Base-by-base conservation (phyloP, 1,139 yeast species). In the Lodderomyces oxycetoniae region DNA sequence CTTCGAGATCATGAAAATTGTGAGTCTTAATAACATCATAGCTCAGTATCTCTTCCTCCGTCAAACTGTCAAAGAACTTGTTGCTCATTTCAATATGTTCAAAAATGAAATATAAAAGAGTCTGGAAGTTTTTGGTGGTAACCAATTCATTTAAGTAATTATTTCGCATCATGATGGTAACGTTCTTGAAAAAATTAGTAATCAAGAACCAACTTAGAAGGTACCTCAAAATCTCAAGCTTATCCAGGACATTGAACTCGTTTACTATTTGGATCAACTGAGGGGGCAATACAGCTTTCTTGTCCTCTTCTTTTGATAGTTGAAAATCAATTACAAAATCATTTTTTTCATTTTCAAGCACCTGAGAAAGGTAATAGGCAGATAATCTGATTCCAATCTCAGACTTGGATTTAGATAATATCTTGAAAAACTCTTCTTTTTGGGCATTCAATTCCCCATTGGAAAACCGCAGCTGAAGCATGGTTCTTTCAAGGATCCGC, bases 171-270 rank as follows among this genome's bases (percentile, higher is more conserved):
- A 30, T 8, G 5, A 31, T 13, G 19, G 93, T 77, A 5, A 84
- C 73, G 39, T 79, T 77, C 36, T 74, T 71, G 50, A 88, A 84
- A 51, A 78, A 79, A 20, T 61, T 63, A 44, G 84, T 69, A 0
- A 84, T 55, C 37, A 86, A 57, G 37, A 62, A 61, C 95, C 96
- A 88, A 29, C 78, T 63, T 79, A 87, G 79, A 30, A 85, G 49
- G 49, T 74, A 84, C 26, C 59, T 63, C 28, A 70, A 53, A 19
- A 66, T 58, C 2, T 44, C 47, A 20, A 11, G 24, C 10, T 40
- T 36, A 6, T 33, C 29, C 10, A 30, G 26, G 17, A 26, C 28
- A 12, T 22, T 22, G 16, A 27, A 26, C 12, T 32, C 15, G 5
- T 27, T 17, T 4, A 35, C 16, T 22, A 55, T 53, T 0, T 54